Evolutionary conservation across 2,329 filamentous ascomycete species (phyloP).

Genomic region (Trichophaea hybrida): DNA sequence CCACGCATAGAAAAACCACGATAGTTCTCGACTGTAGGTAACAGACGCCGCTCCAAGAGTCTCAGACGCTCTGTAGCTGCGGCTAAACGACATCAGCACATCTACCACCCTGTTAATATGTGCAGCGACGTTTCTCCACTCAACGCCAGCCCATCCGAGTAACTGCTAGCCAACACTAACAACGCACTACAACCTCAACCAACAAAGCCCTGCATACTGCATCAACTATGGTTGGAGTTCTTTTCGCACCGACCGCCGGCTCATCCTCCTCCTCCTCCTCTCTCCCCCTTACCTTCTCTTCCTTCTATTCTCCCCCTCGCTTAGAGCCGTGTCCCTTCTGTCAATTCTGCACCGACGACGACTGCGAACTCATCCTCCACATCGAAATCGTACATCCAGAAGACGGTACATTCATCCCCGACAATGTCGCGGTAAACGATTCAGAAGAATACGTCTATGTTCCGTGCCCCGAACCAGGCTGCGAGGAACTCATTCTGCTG

Average conservation of each 20-base stretch:
- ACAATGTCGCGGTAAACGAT: conserved; percentile 15
- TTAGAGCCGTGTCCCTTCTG: conserved; percentile 34
- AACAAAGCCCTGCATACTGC: too few species aligned
- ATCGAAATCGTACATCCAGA: conserved; percentile 36
- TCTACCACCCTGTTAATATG: too few species aligned
- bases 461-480: conserved; percentile 43
- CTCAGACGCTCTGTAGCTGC: too few species aligned
- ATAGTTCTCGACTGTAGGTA: too few species aligned
- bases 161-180: too few species aligned
- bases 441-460: conserved; percentile 31
- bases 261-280: conserved; percentile 10
- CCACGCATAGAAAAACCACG: too few species aligned
- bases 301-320: not conserved
- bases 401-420: conserved; percentile 25
- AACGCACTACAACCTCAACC: too few species aligned
- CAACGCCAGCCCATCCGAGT: too few species aligned
- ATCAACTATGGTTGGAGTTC: too few species aligned
- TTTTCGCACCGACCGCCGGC: not conserved
- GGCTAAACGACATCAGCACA: too few species aligned
- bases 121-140: too few species aligned
- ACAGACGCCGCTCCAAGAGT: too few species aligned
- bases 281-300: not conserved
- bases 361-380: conserved; percentile 33
- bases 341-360: conserved; percentile 32
- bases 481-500: conserved; percentile 43